Conservation (phyloP, 306 rosid genomes). For the Cicer pinnatifidum region DNA sequence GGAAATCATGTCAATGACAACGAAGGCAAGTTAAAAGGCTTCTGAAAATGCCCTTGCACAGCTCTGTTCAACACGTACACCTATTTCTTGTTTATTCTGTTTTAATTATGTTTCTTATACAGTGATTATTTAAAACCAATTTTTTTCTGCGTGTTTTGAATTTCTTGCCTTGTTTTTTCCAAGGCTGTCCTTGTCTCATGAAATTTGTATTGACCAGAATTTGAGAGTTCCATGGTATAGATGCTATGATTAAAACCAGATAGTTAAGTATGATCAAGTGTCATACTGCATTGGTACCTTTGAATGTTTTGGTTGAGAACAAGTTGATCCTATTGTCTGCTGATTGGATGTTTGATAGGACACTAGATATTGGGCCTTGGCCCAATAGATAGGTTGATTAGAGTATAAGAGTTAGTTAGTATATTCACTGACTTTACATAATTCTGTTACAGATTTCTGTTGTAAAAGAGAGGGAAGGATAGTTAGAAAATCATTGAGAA, state of each 20-base stretch:
- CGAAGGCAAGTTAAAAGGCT: conserved; percentile 6
- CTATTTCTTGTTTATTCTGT: background rate
- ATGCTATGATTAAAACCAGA: background rate
- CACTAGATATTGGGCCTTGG: no score
- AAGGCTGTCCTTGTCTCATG: background rate
- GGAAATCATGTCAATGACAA: background rate
- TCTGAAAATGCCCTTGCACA: background rate
- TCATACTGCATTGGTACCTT: background rate
- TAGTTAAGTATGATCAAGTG: background rate
- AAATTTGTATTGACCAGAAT: background rate
- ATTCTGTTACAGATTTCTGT: no score
- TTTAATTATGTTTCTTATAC: background rate
- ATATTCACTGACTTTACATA: no score
- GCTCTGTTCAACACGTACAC: background rate
- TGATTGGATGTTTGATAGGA: background rate
- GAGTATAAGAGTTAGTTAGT: no score
- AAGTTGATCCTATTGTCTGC: background rate
- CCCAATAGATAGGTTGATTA: no score
- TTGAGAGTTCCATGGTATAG: background rate
- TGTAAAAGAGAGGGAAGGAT: no score
- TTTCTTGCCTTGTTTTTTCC: background rate
- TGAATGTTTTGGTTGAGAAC: background rate
- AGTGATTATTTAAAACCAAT: background rate
- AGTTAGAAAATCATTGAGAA: no score
- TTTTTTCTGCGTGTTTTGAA: background rate